phyloP scores from a whole-genome alignment of 768 basidiomycete genomes.

The Xerocomellus amylosporus region DNA sequence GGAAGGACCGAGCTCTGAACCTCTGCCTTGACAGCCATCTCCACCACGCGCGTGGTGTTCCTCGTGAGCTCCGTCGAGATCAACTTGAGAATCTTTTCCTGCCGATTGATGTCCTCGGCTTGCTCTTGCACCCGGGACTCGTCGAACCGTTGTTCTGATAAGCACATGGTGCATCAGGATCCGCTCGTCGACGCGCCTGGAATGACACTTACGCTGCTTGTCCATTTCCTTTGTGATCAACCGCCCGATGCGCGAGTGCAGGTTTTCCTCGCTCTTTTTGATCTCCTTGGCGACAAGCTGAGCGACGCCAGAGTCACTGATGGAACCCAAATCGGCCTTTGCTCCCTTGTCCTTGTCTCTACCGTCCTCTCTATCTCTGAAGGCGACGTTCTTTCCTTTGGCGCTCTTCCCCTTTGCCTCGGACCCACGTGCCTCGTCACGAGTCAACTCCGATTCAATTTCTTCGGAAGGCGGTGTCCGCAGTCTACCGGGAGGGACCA shows the following conservation, averaged over 20 bases:
- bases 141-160: constrained; percentile 76
- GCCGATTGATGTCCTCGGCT: constrained; percentile 75
- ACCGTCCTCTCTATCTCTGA: constrained; percentile 57
- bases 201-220: constrained; percentile 68
- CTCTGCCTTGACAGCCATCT: constrained; percentile 83
- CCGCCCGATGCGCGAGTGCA: constrained; percentile 74
- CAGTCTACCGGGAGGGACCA: constrained; percentile 42
- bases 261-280: constrained; percentile 75
- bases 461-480: constrained; percentile 78
- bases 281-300: constrained; percentile 72
- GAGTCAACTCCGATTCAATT: constrained; percentile 58
- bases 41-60: constrained; percentile 86
- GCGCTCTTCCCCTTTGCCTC: constrained; percentile 51
- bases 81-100: constrained; percentile 86
- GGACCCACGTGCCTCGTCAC: constrained; percentile 52
- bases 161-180: constrained; percentile 2
- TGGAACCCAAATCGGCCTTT: constrained; percentile 27
- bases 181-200: neutral
- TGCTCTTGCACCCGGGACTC: constrained; percentile 77
- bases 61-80: constrained; percentile 84
- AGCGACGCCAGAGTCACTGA: constrained; percentile 55
- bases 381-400: constrained; percentile 58
- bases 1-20: constrained; percentile 83
- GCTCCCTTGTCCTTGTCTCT: constrained; percentile 35
- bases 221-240: constrained; percentile 85